A percentile compares a stretch with the other conserved stretches of the same genome.
Evolutionary conservation across 495 filamentous ascomycete genomes (phyloP).

Genomic region (Penicillium flavigenum): DNA sequence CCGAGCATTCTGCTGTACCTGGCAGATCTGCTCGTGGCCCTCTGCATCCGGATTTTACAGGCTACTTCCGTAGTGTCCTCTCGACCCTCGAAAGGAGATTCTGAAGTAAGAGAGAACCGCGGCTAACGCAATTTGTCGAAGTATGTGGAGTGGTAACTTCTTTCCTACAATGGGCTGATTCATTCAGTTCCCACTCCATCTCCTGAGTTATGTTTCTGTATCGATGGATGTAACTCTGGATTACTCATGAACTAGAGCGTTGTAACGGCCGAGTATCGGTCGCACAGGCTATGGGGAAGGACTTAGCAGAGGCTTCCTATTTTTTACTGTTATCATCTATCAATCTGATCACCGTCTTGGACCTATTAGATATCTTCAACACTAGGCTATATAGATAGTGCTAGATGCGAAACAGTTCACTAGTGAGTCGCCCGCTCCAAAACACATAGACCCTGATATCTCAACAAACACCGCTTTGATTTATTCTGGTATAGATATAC

Average conservation of each 20-base stretch:
- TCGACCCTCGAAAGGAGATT: constrained; percentile 1
- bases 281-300: background rate
- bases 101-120: background rate
- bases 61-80: constrained; percentile 2
- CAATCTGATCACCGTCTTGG: background rate
- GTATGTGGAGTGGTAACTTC: constrained; percentile 1
- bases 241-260: background rate
- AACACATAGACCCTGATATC: background rate
- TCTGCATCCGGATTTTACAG: background rate
- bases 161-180: background rate
- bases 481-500: constrained; percentile 2
- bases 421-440: constrained; percentile 2
- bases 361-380: background rate
- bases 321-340: constrained; percentile 2
- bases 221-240: constrained; percentile 4
- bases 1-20: background rate
- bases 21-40: constrained; percentile 1
- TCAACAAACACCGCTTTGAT: constrained; percentile 3
- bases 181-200: background rate
- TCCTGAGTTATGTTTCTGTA: constrained; percentile 3
- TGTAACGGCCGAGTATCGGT: background rate
- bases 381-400: constrained; percentile 3
- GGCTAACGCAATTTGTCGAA: constrained; percentile 1
- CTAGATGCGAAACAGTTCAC: constrained; percentile 4
- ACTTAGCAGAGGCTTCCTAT: background rate